Conservation (phyloP, 2,329 filamentous ascomycete species). For the Calycina marina region DNA sequence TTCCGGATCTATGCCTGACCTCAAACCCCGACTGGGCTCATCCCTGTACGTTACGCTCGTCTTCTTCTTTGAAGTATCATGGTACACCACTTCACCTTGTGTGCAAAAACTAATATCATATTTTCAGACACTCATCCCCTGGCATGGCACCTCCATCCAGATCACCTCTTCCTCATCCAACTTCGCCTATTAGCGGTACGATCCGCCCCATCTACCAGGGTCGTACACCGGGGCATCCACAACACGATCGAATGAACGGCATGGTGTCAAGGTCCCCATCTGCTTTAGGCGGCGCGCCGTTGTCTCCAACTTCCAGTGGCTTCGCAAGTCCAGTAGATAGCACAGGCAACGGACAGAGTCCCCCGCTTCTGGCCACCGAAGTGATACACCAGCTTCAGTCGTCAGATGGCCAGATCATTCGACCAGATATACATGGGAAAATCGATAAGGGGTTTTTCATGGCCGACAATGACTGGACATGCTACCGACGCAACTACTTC, state of each 20-base stretch:
- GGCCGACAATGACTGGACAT: constrained; percentile 54
- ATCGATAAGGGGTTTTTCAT: constrained; percentile 60
- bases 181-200: constrained; percentile 14
- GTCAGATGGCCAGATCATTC: constrained; percentile 34
- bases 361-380: constrained; percentile 25
- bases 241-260: constrained; percentile 17
- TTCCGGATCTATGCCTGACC: constrained; percentile 23
- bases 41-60: constrained; percentile 17
- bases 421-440: constrained; percentile 48
- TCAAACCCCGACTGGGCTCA: constrained; percentile 20
- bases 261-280: constrained; percentile 21
- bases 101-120: constrained; percentile 19
- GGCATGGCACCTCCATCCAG: constrained; percentile 21
- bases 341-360: constrained; percentile 15
- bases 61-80: constrained; percentile 8
- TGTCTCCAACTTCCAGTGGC: constrained; percentile 22
- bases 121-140: constrained; percentile 17
- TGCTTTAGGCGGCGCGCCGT: constrained; percentile 16
- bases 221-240: constrained; percentile 18
- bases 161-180: constrained; percentile 20
- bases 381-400: constrained; percentile 33
- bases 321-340: constrained; percentile 23
- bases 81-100: constrained; percentile 10
- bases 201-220: constrained; percentile 21
- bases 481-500: constrained; percentile 62